These are phyloP conservation scores for Aspergillus sp. DNA, from an alignment of 2,329 filamentous ascomycete genomes.

Conservation along the genomic window DNA sequence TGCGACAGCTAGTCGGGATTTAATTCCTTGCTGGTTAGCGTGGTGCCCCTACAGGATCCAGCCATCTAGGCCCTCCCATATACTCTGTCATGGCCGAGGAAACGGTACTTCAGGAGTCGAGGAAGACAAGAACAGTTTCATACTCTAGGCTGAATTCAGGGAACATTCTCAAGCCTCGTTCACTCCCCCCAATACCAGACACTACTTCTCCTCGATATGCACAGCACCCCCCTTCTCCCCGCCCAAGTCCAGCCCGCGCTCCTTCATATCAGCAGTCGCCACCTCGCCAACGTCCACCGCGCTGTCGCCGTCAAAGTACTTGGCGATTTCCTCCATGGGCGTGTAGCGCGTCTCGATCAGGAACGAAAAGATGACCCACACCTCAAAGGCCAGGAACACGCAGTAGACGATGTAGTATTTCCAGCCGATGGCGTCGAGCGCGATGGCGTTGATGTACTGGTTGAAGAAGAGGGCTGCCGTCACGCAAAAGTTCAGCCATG, in stretches of 20 bases:
- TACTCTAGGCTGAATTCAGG: no score
- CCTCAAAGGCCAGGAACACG: slow-evolving; percentile 29
- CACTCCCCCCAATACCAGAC: no score
- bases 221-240: neutral
- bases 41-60: no score
- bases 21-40: no score
- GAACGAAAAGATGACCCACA: slow-evolving; percentile 34
- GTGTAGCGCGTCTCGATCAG: slow-evolving; percentile 34
- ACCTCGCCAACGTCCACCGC: slow-evolving; percentile 1
- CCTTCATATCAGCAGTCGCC: neutral
- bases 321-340: slow-evolving; percentile 38
- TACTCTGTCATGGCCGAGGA: no score
- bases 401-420: slow-evolving; percentile 36
- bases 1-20: no score
- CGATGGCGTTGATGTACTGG: slow-evolving; percentile 23
- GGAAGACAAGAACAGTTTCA: no score
- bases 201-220: neutral
- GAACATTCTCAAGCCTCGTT: no score
- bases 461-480: slow-evolving; percentile 28
- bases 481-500: slow-evolving; percentile 26
- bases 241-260: neutral
- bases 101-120: no score
- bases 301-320: slow-evolving; percentile 24
- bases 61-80: no score
- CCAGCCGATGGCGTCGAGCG: slow-evolving; percentile 28